A percentile compares a stretch with the other conserved stretches of the same genome.
Conservation (phyloP, 2,329 filamentous ascomycete species). For the Alternaria arborescens region DNA sequence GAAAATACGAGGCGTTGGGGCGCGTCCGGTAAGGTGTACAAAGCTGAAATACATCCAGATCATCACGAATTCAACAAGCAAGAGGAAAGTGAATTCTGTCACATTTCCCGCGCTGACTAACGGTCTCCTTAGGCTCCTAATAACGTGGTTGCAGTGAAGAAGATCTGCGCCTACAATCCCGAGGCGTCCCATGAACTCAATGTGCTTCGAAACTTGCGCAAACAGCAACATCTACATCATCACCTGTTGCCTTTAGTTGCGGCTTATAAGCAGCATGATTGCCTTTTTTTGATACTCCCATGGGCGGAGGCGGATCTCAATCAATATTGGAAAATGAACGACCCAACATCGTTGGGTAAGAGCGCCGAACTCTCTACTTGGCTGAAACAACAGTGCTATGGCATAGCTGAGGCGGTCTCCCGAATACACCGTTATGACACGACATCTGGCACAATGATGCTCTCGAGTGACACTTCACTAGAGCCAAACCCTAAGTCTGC, state of each 20-base stretch:
- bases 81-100: not conserved
- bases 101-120: not conserved
- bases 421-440: constrained; percentile 7
- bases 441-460: not conserved
- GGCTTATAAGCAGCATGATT: not conserved
- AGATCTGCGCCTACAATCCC: not conserved
- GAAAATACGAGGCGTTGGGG: not conserved
- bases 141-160: not conserved
- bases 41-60: not conserved
- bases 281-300: constrained; percentile 7
- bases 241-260: not conserved
- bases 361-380: constrained; percentile 2
- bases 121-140: not conserved
- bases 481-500: not conserved
- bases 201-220: not conserved
- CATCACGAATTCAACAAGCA: not conserved
- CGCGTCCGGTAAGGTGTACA: not conserved
- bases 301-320: constrained; percentile 15
- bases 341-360: not conserved
- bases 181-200: not conserved
- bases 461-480: not conserved
- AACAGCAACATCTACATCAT: not conserved
- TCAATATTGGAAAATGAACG: constrained; percentile 7
- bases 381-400: constrained; percentile 9
- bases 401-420: constrained; percentile 6